Evolutionary conservation across 2,329 filamentous ascomycete species (phyloP).

Genomic region (Beauveria caledonica): DNA sequence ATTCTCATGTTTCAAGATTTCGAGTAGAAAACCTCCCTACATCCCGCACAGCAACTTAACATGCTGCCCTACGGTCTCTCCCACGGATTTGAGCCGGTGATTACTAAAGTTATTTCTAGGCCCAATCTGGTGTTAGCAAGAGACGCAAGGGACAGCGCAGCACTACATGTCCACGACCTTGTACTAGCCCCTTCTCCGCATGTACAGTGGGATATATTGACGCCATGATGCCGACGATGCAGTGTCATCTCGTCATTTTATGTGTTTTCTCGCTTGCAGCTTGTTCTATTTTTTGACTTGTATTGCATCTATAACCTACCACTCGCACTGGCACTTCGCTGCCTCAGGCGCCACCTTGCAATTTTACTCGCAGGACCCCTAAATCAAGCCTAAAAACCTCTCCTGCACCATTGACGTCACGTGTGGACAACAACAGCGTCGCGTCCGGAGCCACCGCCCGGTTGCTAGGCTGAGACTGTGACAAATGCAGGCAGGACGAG

Average conservation of each 20-base stretch:
- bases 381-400: no score
- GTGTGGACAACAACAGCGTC: neutral
- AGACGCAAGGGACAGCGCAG: neutral
- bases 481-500: neutral
- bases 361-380: neutral
- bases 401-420: neutral
- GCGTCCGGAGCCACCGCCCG: neutral
- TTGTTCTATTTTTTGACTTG: no score
- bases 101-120: neutral
- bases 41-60: no score
- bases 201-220: neutral
- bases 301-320: neutral
- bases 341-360: neutral
- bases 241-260: neutral
- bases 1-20: no score
- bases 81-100: constrained; percentile 1
- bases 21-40: no score
- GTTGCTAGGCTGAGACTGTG: neutral
- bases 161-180: neutral
- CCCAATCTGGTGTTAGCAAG: neutral
- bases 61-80: no score
- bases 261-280: neutral
- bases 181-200: neutral
- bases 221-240: neutral
- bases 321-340: neutral